Percentiles rank a stretch among this genome's conserved stretches.
phyloP scores from a whole-genome alignment of 2,329 filamentous ascomycete species.

The Acephala macrosclerotiorum region DNA sequence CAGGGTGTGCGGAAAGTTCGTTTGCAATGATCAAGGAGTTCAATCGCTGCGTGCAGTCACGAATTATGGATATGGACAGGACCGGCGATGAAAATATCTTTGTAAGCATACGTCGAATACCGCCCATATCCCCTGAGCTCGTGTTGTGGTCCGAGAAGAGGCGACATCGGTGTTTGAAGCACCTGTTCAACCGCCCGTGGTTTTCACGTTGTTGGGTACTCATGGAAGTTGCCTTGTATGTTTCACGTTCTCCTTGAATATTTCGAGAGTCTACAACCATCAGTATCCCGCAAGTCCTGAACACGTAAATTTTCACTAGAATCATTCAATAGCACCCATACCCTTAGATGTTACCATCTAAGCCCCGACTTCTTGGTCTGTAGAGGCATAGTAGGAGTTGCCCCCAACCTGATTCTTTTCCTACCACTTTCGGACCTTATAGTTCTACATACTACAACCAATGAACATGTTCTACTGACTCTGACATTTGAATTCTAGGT shows the following conservation, averaged over 20 bases:
- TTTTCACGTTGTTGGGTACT: conserved; percentile 1
- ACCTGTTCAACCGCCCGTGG: background rate
- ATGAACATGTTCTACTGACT: too few species aligned
- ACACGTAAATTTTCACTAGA: too few species aligned
- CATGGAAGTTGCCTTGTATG: background rate
- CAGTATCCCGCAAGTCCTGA: too few species aligned
- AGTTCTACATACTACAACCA: too few species aligned
- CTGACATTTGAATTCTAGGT: background rate
- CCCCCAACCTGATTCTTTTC: too few species aligned
- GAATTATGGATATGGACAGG: background rate
- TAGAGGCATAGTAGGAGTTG: too few species aligned
- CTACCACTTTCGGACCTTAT: too few species aligned
- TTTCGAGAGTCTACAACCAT: too few species aligned
- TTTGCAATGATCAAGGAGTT: conserved; percentile 3
- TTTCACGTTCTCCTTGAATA: too few species aligned
- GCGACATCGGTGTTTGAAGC: background rate
- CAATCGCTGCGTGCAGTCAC: background rate
- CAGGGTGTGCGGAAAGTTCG: background rate
- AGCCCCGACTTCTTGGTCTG: too few species aligned
- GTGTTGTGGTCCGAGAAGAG: background rate
- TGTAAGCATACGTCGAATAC: background rate
- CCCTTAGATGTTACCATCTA: too few species aligned
- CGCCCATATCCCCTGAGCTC: background rate
- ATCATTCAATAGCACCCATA: too few species aligned
- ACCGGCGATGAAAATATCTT: background rate